Evolutionary conservation across 2,329 filamentous ascomycete genomes (phyloP), one percentile per base, ranked within the genome.

Genomic region (Cercospora zeina): DNA sequence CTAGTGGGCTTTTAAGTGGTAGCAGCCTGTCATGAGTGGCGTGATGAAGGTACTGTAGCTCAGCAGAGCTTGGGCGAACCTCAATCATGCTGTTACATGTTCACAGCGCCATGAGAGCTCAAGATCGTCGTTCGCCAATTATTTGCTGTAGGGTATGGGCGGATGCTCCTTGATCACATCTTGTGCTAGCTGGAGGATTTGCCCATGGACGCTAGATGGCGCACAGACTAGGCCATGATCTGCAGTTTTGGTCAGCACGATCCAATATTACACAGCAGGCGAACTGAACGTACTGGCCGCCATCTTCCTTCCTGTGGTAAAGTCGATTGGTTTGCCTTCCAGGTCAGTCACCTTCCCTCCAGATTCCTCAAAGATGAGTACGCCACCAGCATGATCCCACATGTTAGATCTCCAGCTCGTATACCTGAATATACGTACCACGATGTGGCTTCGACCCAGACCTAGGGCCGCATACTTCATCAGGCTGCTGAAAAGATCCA

Each of bases 341-440:
- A 84, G 70, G 69, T 85, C 83, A 2, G 77, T 80, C 24, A 85
- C 77, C 54, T 76, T 73, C 8, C 79, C 80, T 6, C 83, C 82
- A 1, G 79, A 75, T 45, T 64, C 58, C 19, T 62, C 56, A 14
- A 58, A 59, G 24, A 64, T 62, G 14, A 61, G 21, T 8, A 64
- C 39, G 0, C 81, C 82, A 5, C 82, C 82, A 1, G 80, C 80
- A 70, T 84, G 82, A 68, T 85, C 83, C 82, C 82, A 85, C n/a
- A 83, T 74, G 61, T 70, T 69, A 3, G 67, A 69, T 21, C 67
- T 50, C 68, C 68, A 70, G 49, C 63, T 68, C 1, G 59, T 61
- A 34, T 62, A 67, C 31, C 66, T 65, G 64, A 70, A 70, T 16
- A 70, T 67, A 7, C 68, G 64, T 11, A 70, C 61, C 13, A 67